A percentile compares a stretch with the other conserved stretches of the same genome.
phyloP scores from a whole-genome alignment of 2,329 filamentous ascomycete genomes.

The Gnomoniopsis smithogilvyi region DNA sequence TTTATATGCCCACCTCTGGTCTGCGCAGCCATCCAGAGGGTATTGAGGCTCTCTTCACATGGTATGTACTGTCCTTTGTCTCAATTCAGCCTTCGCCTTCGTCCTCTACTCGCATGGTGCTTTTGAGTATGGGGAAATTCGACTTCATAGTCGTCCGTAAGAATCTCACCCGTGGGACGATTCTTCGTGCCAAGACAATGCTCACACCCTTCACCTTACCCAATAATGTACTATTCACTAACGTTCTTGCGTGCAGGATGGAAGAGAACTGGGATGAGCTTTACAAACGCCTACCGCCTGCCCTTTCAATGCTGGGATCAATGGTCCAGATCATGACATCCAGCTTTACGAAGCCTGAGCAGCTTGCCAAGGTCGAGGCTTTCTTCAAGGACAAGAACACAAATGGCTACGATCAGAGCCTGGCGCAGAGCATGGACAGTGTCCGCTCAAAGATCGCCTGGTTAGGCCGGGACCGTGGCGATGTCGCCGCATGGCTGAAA shows the following conservation, averaged over 20 bases:
- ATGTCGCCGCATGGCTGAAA: slow-evolving; percentile 52
- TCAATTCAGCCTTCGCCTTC: too few species aligned
- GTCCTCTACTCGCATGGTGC: neutral
- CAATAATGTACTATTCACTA: neutral
- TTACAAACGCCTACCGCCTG: slow-evolving; percentile 78
- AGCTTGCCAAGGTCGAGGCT: slow-evolving; percentile 69
- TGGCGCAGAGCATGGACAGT: slow-evolving; percentile 86
- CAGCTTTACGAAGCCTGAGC: slow-evolving; percentile 73
- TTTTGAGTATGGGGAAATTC: neutral
- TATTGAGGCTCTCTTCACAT: slow-evolving; percentile 75
- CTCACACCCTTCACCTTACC: neutral
- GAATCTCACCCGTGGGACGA: neutral
- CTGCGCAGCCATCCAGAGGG: slow-evolving; percentile 75
- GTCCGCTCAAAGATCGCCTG: slow-evolving; percentile 82
- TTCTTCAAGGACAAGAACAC: slow-evolving; percentile 84
- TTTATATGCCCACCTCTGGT: slow-evolving; percentile 82
- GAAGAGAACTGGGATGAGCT: slow-evolving; percentile 86
- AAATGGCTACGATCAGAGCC: slow-evolving; percentile 66
- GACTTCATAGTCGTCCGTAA: neutral
- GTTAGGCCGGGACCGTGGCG: slow-evolving; percentile 71
- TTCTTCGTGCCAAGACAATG: neutral
- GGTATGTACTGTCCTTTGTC: slow-evolving; percentile 36
- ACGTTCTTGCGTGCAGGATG: slow-evolving; percentile 36
- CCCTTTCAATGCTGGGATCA: slow-evolving; percentile 77
- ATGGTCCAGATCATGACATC: slow-evolving; percentile 81